Evolutionary conservation across 1,139 yeast species (phyloP), one percentile per base, ranked within the genome.

Genomic region (Debaryomycetaceae sp.): DNA sequence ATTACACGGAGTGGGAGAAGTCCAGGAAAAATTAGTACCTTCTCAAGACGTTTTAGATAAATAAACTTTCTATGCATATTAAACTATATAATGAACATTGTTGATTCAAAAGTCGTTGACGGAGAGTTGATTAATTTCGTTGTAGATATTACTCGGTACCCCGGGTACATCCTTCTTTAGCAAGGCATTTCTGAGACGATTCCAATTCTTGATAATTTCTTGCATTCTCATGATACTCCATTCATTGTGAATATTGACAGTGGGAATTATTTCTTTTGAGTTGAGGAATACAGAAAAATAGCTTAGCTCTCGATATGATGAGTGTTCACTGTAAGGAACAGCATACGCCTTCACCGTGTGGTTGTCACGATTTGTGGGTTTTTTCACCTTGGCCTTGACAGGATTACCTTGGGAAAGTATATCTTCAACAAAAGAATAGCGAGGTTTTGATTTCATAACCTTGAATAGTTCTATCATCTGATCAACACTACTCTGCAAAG

Each of bases 281-380:
- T 72, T 61, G 38, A 87, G 55, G 30, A 72, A 65, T 2, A 74
- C 65, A 29, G 82, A 77, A 54, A 91, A 87, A 46, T 75, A 73
- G 6, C 82, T 71, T 37, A 92, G 68, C 53, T 92, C 98, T 35
- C 86, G 67, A 53, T 81, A 91, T 38, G 95, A 87, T 11, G 96
- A 88, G 63, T 92, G 98, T 56, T 92, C 98, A 52, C 95, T 84
- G 55, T 92, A 92, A 0, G 98, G 98, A 0, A 91, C 74, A 29
- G 79, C 64, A 52, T 81, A 81, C 1, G 81, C 65, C 39, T 82
- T 74, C 44, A 58, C 61, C 18, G 65, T 48, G 5, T 60, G 54
- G 30, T 48, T 50, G 35, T 66, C 69, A 3, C 55, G 56, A 30
- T 54, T 56, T 17, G 50, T 26, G n/a, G 24, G 8, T 4, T 17